Percentiles rank a stretch among this genome's conserved stretches.
Evolutionary conservation across 371 early-diverging fungal species (phyloP).

Genomic region (Syncephalastrum sp.): DNA sequence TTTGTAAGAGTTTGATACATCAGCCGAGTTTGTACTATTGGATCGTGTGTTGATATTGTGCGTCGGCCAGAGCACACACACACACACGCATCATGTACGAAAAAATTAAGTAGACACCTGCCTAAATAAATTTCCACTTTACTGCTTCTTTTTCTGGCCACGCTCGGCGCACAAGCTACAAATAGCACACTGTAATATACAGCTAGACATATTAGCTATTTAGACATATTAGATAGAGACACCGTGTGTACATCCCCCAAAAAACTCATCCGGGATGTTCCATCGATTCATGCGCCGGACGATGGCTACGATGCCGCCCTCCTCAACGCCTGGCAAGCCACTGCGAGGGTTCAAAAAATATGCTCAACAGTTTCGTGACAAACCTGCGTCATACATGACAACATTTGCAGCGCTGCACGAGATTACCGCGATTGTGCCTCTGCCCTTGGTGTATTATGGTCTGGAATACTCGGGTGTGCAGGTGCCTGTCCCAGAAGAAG

Average conservation of each 20-base stretch:
- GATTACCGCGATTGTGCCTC: constrained; percentile 83
- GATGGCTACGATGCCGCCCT: background rate
- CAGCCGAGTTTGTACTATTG: too few relatives aligned
- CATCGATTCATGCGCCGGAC: background rate
- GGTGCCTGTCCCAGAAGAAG: constrained; percentile 63
- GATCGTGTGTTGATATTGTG: background rate
- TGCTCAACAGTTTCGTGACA: constrained; percentile 63
- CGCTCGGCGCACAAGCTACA: too few relatives aligned
- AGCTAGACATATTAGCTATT: too few relatives aligned
- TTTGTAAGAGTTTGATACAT: too few relatives aligned
- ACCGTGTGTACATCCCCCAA: too few relatives aligned
- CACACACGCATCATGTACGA: background rate
- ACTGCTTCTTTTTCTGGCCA: too few relatives aligned
- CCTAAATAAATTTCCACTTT: too few relatives aligned
- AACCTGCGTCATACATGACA: constrained; percentile 78
- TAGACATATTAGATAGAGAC: too few relatives aligned
- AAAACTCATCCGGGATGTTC: too few relatives aligned
- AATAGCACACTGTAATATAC: too few relatives aligned
- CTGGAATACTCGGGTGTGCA: constrained; percentile 52
- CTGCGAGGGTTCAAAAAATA: constrained; percentile 51
- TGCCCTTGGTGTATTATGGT: constrained; percentile 72
- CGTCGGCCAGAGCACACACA: background rate
- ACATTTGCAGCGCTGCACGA: constrained; percentile 88
- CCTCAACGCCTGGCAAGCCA: background rate
- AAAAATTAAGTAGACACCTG: too few relatives aligned